A percentile compares a stretch with the other conserved stretches of the same genome.
These are phyloP conservation scores for Kwoniella europaea DNA, from an alignment of 768 basidiomycete genomes.

Conservation along the genomic window DNA sequence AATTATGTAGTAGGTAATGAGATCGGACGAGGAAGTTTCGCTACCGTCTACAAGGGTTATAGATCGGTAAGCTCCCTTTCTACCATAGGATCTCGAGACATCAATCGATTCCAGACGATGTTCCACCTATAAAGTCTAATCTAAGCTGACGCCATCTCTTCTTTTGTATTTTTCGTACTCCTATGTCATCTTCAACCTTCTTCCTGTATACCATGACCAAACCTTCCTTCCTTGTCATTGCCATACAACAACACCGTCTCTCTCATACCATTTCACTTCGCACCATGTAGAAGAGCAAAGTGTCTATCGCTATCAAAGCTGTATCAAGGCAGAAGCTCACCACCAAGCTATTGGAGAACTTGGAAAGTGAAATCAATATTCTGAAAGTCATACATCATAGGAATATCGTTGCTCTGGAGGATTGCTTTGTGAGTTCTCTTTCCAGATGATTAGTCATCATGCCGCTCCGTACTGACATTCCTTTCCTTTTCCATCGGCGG, in stretches of 20 bases:
- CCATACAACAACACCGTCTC: not conserved
- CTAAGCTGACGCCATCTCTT: constrained; percentile 1
- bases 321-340: constrained; percentile 85
- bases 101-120: not conserved
- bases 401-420: constrained; percentile 89
- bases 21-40: constrained; percentile 78
- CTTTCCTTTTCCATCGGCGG: not conserved
- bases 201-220: constrained; percentile 5
- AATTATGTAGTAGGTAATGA: constrained; percentile 59
- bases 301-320: constrained; percentile 89
- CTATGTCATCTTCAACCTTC: not conserved
- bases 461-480: constrained; percentile 3
- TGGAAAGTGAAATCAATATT: constrained; percentile 97
- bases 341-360: constrained; percentile 90
- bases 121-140: not conserved
- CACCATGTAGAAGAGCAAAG: constrained; percentile 69
- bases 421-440: constrained; percentile 74
- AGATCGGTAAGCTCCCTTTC: constrained; percentile 69
- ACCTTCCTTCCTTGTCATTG: constrained; percentile 3
- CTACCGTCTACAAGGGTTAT: constrained; percentile 92
- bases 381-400: constrained; percentile 89
- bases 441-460: not conserved
- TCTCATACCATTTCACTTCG: constrained; percentile 2
- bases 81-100: not conserved
- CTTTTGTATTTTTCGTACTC: not conserved